Evolutionary conservation across 176 grass and related monocot species (phyloP).

Genomic region (Carex cristatella): DNA sequence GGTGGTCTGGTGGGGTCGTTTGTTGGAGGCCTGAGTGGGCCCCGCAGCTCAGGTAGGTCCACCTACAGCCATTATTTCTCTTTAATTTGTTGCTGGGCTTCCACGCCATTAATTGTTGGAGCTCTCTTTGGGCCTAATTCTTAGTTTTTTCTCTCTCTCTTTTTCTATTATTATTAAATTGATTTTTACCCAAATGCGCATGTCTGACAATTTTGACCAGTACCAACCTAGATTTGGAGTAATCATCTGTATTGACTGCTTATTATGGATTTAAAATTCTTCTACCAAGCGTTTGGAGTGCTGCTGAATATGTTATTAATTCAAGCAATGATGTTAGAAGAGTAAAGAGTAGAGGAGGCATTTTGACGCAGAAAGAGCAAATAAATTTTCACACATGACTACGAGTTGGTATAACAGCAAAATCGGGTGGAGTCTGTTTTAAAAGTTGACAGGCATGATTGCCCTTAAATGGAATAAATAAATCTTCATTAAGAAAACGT

Average conservation of each 20-base stretch:
- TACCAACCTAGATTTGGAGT: background rate
- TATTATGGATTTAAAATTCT: background rate
- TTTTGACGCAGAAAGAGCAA: background rate
- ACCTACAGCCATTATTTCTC: slow-evolving; percentile 55
- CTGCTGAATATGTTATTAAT: background rate
- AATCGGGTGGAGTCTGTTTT: background rate
- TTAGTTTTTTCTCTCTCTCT: background rate
- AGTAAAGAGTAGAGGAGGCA: background rate
- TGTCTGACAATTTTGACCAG: background rate
- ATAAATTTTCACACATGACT: background rate
- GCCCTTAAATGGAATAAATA: background rate
- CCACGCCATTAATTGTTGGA: slow-evolving; percentile 20
- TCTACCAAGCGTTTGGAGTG: background rate
- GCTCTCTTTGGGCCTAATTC: background rate
- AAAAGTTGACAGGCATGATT: background rate
- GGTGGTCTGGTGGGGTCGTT: slow-evolving; percentile 47
- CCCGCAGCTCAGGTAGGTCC: slow-evolving; percentile 51
- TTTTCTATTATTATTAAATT: background rate
- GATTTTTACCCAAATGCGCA: background rate
- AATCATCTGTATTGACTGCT: background rate
- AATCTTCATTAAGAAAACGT: background rate
- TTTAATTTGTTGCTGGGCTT: slow-evolving; percentile 37
- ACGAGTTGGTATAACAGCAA: background rate
- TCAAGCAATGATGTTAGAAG: background rate
- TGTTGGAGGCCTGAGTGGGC: slow-evolving; percentile 22